phyloP scores from a whole-genome alignment of 768 basidiomycete genomes.

The Agaricus subrufescens region DNA sequence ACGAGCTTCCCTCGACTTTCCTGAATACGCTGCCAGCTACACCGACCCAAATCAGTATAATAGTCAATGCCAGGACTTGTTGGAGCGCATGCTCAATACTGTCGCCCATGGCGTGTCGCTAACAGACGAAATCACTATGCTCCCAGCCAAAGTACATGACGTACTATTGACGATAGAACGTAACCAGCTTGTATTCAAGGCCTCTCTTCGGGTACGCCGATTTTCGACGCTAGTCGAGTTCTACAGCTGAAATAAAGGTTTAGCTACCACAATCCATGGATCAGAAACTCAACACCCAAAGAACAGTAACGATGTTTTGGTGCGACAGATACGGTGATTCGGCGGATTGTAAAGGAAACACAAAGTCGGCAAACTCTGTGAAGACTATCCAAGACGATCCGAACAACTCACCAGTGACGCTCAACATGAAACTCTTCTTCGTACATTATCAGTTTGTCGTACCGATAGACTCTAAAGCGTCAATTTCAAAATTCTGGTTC shows the following conservation, averaged over 20 bases:
- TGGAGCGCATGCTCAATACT: constrained; percentile 43
- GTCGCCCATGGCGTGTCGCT: constrained; percentile 41
- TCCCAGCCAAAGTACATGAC: constrained; percentile 35
- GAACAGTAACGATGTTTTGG: constrained; percentile 37
- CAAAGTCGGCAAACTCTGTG: constrained; percentile 27
- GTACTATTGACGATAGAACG: constrained; percentile 33
- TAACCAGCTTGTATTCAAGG: constrained; percentile 33
- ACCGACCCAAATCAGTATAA: constrained; percentile 29
- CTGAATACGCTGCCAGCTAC: constrained; percentile 18
- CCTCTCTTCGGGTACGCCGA: constrained; percentile 31
- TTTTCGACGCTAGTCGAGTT: neutral
- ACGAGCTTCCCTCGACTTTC: neutral
- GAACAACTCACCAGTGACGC: constrained; percentile 31
- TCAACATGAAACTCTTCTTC: constrained; percentile 28
- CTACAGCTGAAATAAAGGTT: neutral
- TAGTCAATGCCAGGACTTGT: constrained; percentile 31
- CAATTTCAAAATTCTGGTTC: constrained; percentile 49
- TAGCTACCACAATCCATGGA: constrained; percentile 32
- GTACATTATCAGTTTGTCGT: constrained; percentile 41
- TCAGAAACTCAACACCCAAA: constrained; percentile 29
- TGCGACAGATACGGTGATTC: constrained; percentile 33
- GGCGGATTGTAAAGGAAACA: constrained; percentile 27
- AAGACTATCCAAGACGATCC: constrained; percentile 26
- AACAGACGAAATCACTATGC: constrained; percentile 38
- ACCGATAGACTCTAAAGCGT: constrained; percentile 30